Evolutionary conservation across 1,284 basidiomycete species (phyloP), one percentile per base, ranked within the genome.

Genomic region (Flammula alnicola): DNA sequence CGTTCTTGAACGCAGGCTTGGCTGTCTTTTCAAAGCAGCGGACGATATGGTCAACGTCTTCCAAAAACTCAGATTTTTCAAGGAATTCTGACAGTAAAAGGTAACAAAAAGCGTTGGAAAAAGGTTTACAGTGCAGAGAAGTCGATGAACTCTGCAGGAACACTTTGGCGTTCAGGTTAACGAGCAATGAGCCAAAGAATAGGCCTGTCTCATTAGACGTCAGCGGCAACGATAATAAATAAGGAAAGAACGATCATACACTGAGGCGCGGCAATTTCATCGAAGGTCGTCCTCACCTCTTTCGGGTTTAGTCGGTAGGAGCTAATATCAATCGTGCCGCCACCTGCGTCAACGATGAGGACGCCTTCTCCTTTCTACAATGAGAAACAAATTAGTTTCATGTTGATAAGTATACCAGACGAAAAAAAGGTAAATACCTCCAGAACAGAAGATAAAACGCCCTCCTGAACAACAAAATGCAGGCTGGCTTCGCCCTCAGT

Each of bases 401-500:
- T 23, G 26, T n/a, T 4, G 19, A 22, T 20, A 43, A 31, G 14
- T 29, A 14, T 41, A 47, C n/a, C 12, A 11, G 16, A 11, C 19
- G 2, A 11, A 19, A 33, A 14, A 17, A 1, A 30, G 8, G 12
- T 1, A 44, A 20, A 5, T 32, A 57, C 57, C 41, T 56, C 41
- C n/a, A 44, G 47, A 12, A 39, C 44, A 16, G 30, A 38, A 6
- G 37, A 29, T 4, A 64, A 54, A 31, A 71, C 59, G 5, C 65
- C 69, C 32, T 62, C 66, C 8, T 60, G 63, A 25, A 75, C 46
- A 25, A 69, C 73, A 32, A 63, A 74, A 46, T 74, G 71, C 8
- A 76, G 52, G 52, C 70, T 72, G 4, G 74, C 75, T 53, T 76
- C 74, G 6, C 73, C 74, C 56, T 76, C 75, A 66, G n/a, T n/a